Conservation (phyloP, 1,139 yeast genomes). For the Debaryomycetaceae sp. region DNA sequence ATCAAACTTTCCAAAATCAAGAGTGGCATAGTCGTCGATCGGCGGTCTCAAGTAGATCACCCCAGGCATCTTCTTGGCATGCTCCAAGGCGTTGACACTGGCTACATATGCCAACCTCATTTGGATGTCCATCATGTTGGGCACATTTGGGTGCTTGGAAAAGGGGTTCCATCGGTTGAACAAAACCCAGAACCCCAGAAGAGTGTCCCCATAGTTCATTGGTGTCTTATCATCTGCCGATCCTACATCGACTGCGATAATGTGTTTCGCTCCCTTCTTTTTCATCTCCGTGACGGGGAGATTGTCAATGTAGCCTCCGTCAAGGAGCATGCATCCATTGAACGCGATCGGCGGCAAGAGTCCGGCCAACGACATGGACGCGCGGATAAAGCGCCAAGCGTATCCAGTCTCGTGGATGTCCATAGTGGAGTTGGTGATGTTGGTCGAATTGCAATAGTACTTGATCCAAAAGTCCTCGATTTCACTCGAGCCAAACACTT, state of each 20-base stretch:
- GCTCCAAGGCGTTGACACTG: slow-evolving; percentile 84
- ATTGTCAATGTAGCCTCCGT: slow-evolving; percentile 94
- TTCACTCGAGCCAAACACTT: slow-evolving; percentile 81
- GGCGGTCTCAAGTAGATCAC: slow-evolving; percentile 93
- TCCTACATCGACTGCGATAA: slow-evolving; percentile 96
- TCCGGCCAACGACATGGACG: slow-evolving; percentile 96
- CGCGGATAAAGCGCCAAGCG: slow-evolving; percentile 92
- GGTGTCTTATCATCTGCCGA: slow-evolving; percentile 88
- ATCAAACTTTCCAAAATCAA: slow-evolving; percentile 87
- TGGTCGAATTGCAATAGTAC: slow-evolving; percentile 87
- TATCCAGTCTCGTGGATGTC: slow-evolving; percentile 87
- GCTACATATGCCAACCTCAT: slow-evolving; percentile 89
- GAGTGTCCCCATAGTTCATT: slow-evolving; percentile 84
- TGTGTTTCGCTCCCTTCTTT: slow-evolving; percentile 72
- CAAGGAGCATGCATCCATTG: slow-evolving; percentile 85
- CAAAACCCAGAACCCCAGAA: slow-evolving; percentile 87
- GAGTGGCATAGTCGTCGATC: slow-evolving; percentile 79
- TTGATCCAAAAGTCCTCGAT: slow-evolving; percentile 95
- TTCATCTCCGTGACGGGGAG: slow-evolving; percentile 89
- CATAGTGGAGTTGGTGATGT: slow-evolving; percentile 90
- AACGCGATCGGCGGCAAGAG: slow-evolving; percentile 81
- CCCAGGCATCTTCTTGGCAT: slow-evolving; percentile 76
- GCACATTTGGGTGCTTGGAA: slow-evolving; percentile 77
- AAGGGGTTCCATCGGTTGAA: slow-evolving; percentile 87
- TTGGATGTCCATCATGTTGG: slow-evolving; percentile 92